Conservation (phyloP, 1,284 basidiomycete species). For the Ceratobasidium papillatum region DNA sequence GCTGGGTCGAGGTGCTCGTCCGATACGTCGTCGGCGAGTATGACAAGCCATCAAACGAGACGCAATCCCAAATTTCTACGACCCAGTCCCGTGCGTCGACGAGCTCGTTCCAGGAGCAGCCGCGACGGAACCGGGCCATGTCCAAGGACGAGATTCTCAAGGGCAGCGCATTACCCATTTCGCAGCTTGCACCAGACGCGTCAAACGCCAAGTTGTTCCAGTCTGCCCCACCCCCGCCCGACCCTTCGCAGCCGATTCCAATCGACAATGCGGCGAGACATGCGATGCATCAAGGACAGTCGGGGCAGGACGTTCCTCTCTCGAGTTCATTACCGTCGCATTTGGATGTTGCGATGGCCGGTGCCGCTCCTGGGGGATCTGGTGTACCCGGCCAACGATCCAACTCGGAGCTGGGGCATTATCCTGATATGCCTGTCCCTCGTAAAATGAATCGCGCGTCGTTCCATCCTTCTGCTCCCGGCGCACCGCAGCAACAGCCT, state of each 20-base stretch:
- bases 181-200: constrained; percentile 64
- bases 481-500: constrained; percentile 48
- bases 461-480: constrained; percentile 62
- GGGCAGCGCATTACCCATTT: constrained; percentile 66
- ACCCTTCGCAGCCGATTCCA: constrained; percentile 48
- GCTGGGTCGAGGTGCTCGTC: constrained; percentile 94
- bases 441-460: constrained; percentile 50
- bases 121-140: constrained; percentile 51
- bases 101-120: constrained; percentile 55
- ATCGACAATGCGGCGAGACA: constrained; percentile 56
- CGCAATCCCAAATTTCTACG: constrained; percentile 10
- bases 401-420: constrained; percentile 81
- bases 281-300: constrained; percentile 53
- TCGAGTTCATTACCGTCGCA: constrained; percentile 65
- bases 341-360: constrained; percentile 52
- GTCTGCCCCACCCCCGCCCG: constrained; percentile 53
- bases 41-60: constrained; percentile 8
- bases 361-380: constrained; percentile 50
- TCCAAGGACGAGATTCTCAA: constrained; percentile 73
- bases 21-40: constrained; percentile 60
- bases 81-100: constrained; percentile 66
- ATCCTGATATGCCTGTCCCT: constrained; percentile 62
- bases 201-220: constrained; percentile 71
- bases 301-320: constrained; percentile 51
- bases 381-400: constrained; percentile 61